Evolutionary conservation across 192 early-diverging fungal genomes (phyloP).

Genomic region (Gonapodya sp.): DNA sequence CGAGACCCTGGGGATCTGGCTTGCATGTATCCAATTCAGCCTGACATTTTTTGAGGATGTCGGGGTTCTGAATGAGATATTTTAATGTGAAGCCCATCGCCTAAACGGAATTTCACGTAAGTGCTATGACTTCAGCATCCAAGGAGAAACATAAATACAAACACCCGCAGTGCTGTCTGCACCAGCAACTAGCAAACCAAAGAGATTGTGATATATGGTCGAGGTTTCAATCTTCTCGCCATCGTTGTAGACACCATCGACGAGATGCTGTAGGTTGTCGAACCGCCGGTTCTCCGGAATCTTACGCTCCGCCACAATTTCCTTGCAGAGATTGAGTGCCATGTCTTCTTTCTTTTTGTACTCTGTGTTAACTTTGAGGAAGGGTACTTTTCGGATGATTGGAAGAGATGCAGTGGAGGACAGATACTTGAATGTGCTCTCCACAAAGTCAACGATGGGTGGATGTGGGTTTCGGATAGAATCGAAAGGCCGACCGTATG

Average conservation of each 20-base stretch:
- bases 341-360: not conserved
- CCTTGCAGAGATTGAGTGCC: not conserved
- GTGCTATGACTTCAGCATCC: no score
- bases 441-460: slow-evolving; percentile 1
- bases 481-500: not conserved
- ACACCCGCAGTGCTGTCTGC: not conserved
- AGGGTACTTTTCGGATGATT: not conserved
- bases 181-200: not conserved
- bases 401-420: not conserved
- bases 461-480: not conserved
- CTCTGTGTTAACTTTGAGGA: not conserved
- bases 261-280: not conserved
- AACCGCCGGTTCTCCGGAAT: not conserved
- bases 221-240: not conserved
- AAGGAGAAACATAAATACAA: not conserved
- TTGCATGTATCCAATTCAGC: not conserved
- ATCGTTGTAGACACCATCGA: slow-evolving; percentile 1
- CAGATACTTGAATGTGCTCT: slow-evolving; percentile 6
- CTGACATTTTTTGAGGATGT: not conserved
- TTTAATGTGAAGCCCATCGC: slow-evolving; percentile 4
- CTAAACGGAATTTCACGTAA: no score
- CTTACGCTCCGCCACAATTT: not conserved
- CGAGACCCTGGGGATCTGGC: not conserved
- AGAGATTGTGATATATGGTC: not conserved
- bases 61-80: slow-evolving; percentile 4